Evolutionary conservation across 1,284 basidiomycete genomes (phyloP), one percentile per base, ranked within the genome.

Genomic region (Coniferiporia sulphurascens): DNA sequence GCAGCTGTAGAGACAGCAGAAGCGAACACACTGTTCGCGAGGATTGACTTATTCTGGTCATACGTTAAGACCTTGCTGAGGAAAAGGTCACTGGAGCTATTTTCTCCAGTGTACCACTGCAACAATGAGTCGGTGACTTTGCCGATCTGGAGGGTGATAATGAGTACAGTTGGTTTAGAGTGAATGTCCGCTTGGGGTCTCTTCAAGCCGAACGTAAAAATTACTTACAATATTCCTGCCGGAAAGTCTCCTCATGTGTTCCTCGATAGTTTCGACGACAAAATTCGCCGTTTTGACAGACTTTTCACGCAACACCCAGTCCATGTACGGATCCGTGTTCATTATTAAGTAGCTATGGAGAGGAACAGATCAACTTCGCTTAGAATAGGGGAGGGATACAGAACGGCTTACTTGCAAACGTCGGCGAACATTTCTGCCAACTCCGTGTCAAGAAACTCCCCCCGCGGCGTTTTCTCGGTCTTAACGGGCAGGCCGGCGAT

Each of bases 401-500:
- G 15, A 41, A 15, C 38, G 9, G 38, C 79, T 58, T 63, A 86
- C 82, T 78, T 78, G 44, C 79, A 78, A 32, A 86, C 75, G 56
- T 81, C 76, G 1, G 78, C 74, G 65, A 88, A 84, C 67, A 74
- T 73, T 19, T 76, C 71, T 64, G 78, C 81, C 43, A 82, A 74
- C 49, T 80, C 73, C 38, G 77, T 69, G 51, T 82, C 79, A 1
- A 78, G 78, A 67, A 79, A 78, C 17, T 76, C 66, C 17, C 84
- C 85, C 22, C 66, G 64, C 12, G 73, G 74, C 60, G 78, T 78
- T 46, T 72, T 67, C 10, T 71, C 65, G 1, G 77, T 76, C 69
- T 88, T 88, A 60, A 91, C 67, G 2, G 87, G 84, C 48, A 93
- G 72, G 3, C 84, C 85, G 45, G 78, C 86, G 53, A 90, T 73